Base-by-base conservation (phyloP, 495 filamentous ascomycete genomes). In the Xylaria intraflava region DNA sequence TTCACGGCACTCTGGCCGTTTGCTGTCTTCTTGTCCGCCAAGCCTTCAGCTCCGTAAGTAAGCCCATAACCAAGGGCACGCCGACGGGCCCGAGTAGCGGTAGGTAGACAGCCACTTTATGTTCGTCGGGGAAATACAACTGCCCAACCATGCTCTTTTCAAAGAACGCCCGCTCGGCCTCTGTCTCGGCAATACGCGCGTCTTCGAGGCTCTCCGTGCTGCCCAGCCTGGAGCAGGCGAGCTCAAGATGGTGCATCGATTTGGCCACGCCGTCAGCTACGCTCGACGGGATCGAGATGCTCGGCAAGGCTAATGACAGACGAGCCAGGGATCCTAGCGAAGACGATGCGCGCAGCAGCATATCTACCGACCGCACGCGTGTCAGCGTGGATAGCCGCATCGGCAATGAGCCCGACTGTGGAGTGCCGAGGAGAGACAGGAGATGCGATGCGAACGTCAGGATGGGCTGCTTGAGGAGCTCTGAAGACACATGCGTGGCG, bases 111-210 rank as follows among this genome's bases (percentile, higher is more conserved):
- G 93, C 94, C n/a, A 97, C 79, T 69, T 97, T 98, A 64, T 98
- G 93, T 70, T 98, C 93, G 63, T 98, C 94, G 1, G 93, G 93
- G 89, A 98, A 80, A 88, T 96, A 56, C 24, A 96, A 84, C 71
- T 97, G 93, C 0, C 93, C 93, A 38, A 98, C 93, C 93, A 98
- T 98, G 62, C 87, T 94, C 69, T 94, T 95, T 73, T 98, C 94
- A 61, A 98, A 98, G 69, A 98, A 98, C 3, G 90, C 93, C 46
- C 85, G 84, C 70, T 98, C 94, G 0, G 90, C 93, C 62, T 94
- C 88, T 2, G 78, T 78, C 65, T 95, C 90, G 6, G 94, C 94
- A 14, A 91, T 83, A 7, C 86, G 77, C 1, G 90, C 90, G 64
- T 88, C 84, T 46, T 83, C 82, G 30, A 98, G 73, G 1, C 77